Conservation (phyloP, 441 rosid genomes). For the Euphorbia celastroides region DNA sequence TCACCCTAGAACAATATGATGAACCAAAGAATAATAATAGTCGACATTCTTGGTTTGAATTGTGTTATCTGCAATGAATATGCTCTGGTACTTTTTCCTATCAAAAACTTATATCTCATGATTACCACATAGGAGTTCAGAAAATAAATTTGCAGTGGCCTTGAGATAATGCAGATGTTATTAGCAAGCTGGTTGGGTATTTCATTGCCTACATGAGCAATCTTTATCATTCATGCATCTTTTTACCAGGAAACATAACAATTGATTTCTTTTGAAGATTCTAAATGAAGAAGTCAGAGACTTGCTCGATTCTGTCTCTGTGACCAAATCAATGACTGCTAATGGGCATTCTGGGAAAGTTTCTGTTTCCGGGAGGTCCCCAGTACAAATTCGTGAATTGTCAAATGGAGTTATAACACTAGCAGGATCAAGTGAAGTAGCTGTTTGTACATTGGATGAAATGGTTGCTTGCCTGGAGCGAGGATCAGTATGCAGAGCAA, state of each 20-base stretch:
- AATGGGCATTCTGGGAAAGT: conserved; percentile 56
- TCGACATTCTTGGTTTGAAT: not conserved
- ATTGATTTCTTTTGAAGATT: conserved; percentile 43
- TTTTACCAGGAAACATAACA: not conserved
- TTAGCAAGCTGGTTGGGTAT: not conserved
- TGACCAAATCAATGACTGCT: conserved; percentile 52
- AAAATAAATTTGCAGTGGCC: not conserved
- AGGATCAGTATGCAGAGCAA: conserved; percentile 90
- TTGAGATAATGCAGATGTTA: not conserved
- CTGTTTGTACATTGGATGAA: conserved; percentile 69
- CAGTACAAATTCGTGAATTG: conserved; percentile 94
- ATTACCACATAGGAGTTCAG: not conserved
- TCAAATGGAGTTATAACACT: conserved; percentile 93
- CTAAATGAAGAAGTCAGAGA: conserved; percentile 96
- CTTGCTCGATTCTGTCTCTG: conserved; percentile 61
- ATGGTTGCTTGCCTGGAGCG: conserved; percentile 95
- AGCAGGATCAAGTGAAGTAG: conserved; percentile 90
- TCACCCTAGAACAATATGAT: not conserved
- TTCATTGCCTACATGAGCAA: not conserved
- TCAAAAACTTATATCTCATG: not conserved
- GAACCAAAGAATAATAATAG: not conserved
- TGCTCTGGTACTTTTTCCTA: not conserved
- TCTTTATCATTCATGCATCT: not conserved
- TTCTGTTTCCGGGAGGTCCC: conserved; percentile 66
- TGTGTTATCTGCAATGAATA: not conserved